Percentiles rank a stretch among this genome's conserved stretches.
Evolutionary conservation across 345 rosid genomes (phyloP).

Genomic region (Eucalyptus tenuipes): DNA sequence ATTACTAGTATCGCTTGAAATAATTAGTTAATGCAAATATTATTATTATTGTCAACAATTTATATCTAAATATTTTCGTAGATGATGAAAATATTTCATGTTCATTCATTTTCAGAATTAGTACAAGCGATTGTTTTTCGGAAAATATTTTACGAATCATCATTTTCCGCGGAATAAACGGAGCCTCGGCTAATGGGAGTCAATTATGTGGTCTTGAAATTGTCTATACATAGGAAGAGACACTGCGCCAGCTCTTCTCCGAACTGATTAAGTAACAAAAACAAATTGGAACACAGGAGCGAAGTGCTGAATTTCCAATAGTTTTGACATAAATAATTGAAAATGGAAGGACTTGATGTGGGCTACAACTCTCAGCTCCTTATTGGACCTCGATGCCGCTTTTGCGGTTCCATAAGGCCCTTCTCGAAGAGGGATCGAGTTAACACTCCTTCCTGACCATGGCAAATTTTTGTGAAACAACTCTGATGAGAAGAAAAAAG

Average conservation of each 20-base stretch:
- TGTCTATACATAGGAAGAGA: background rate
- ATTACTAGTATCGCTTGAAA: rapidly evolving
- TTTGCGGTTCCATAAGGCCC: background rate
- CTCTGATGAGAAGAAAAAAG: no score
- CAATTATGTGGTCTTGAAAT: background rate
- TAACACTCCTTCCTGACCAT: background rate
- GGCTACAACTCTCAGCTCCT: background rate
- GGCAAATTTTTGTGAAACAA: no score
- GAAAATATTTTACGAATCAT: no score
- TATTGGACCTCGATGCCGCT: background rate
- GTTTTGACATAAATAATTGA: background rate
- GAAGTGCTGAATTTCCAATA: background rate
- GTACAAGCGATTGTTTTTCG: rapidly evolving
- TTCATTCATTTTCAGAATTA: background rate
- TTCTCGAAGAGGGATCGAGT: background rate
- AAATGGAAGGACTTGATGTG: background rate
- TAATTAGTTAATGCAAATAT: no score
- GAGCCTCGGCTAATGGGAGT: background rate
- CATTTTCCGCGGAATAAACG: rapidly evolving
- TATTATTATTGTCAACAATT: background rate
- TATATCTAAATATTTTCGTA: rapidly evolving
- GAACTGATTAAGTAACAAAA: background rate
- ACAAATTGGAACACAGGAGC: background rate
- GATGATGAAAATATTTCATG: background rate
- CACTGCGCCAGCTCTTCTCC: background rate